phyloP scores from a whole-genome alignment of 768 basidiomycete genomes.

The Tulasnella sp. region DNA sequence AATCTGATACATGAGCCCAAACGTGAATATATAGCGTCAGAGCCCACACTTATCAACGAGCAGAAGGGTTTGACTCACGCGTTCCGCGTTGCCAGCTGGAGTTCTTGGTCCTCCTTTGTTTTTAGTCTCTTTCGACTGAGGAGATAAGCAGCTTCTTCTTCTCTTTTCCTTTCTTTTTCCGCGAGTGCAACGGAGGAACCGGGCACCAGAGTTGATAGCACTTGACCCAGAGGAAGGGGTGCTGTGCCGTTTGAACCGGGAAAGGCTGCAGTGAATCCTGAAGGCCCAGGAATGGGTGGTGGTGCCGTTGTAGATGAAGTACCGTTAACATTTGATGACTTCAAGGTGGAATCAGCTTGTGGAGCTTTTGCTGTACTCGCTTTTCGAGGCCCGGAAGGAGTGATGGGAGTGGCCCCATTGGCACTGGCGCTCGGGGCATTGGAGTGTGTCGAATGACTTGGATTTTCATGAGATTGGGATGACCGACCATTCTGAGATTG shows the following conservation, averaged over 20 bases:
- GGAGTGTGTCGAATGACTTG: conserved; percentile 4
- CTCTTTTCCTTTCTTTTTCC: conserved; percentile 1
- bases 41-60: background rate
- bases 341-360: background rate
- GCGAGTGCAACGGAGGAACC: conserved; percentile 10
- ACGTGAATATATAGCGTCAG: conserved; percentile 7
- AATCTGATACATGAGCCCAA: conserved; percentile 41
- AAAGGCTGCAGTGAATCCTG: background rate
- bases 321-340: background rate
- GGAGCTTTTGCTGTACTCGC: background rate
- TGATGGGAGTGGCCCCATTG: background rate
- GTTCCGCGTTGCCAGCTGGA: conserved; percentile 13
- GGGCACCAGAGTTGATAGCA: background rate
- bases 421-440: background rate
- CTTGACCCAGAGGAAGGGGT: background rate
- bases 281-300: background rate
- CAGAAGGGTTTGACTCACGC: conserved; percentile 18
- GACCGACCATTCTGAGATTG: background rate
- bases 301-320: background rate
- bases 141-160: conserved; percentile 12
- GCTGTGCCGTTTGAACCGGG: background rate
- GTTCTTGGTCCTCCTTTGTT: conserved; percentile 20
- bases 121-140: conserved; percentile 24
- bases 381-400: background rate
- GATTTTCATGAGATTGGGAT: background rate